These are phyloP conservation scores for Cydonia oblonga DNA, from an alignment of 331 rosid genomes.

Conservation along the genomic window DNA sequence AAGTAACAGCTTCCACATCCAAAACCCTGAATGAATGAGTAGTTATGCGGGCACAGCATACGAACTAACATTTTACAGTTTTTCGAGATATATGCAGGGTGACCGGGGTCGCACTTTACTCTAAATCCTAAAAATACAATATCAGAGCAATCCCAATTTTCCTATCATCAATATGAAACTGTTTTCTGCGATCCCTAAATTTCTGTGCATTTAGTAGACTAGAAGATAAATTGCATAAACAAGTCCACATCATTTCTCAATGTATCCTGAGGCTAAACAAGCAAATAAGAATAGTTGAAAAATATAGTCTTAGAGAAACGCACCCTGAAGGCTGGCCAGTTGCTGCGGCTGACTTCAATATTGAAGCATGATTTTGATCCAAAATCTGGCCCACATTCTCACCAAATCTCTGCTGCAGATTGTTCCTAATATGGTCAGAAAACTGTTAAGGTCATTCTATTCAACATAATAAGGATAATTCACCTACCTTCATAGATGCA, in stretches of 20 bases:
- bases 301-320: constrained; percentile 8
- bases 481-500: constrained; percentile 65
- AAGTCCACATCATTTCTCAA: not conserved
- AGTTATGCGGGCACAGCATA: not conserved
- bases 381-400: constrained; percentile 86
- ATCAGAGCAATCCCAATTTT: not conserved
- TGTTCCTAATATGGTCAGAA: constrained; percentile 16
- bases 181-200: not conserved
- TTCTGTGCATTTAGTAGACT: not conserved
- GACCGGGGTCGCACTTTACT: not conserved
- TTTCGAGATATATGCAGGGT: constrained; percentile 1
- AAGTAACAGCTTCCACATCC: constrained; percentile 1
- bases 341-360: constrained; percentile 82
- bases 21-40: not conserved
- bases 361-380: constrained; percentile 76
- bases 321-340: constrained; percentile 94
- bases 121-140: not conserved
- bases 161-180: not conserved
- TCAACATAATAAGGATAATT: constrained; percentile 9
- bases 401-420: constrained; percentile 76
- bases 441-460: constrained; percentile 4
- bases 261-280: not conserved
- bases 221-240: not conserved
- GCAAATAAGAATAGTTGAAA: constrained; percentile 1
- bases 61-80: not conserved